phyloP scores from a whole-genome alignment of 2,329 filamentous ascomycete genomes.

The Myriosclerotinia duriaeana region DNA sequence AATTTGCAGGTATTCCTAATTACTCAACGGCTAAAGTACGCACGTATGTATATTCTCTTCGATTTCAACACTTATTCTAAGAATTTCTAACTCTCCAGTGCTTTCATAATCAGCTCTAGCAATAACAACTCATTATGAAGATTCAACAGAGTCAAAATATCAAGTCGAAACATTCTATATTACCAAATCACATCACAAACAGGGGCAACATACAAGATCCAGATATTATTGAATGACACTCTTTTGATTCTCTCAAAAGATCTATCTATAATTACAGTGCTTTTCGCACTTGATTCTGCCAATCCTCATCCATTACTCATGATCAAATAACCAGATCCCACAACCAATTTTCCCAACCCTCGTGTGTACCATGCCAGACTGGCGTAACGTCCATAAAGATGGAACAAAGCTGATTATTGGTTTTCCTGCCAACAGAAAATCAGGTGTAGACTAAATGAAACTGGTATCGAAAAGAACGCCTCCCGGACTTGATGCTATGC shows the following conservation, averaged over 20 bases:
- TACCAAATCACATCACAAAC: background rate
- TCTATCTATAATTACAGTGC: background rate
- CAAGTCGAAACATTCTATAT: too few relatives aligned
- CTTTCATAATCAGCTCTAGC: too few relatives aligned
- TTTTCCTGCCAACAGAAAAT: constrained; percentile 1
- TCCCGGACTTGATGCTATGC: constrained; percentile 11
- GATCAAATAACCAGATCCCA: background rate
- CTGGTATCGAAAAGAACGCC: constrained; percentile 32
- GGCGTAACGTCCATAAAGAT: constrained; percentile 33
- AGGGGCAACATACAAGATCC: background rate
- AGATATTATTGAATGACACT: background rate
- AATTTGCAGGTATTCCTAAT: too few relatives aligned
- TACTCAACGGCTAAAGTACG: too few relatives aligned
- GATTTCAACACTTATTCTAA: too few relatives aligned
- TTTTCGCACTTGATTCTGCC: background rate
- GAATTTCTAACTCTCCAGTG: too few relatives aligned
- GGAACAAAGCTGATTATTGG: constrained; percentile 26
- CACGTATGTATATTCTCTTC: too few relatives aligned
- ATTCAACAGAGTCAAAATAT: background rate
- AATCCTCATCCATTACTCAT: background rate
- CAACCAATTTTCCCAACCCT: background rate
- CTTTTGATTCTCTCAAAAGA: background rate
- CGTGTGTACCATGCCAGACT: constrained; percentile 29
- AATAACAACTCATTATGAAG: background rate
- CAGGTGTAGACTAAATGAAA: constrained; percentile 19